phyloP scores from a whole-genome alignment of 164 flowering plant genomes.

The Euptelea pleiosperma region DNA sequence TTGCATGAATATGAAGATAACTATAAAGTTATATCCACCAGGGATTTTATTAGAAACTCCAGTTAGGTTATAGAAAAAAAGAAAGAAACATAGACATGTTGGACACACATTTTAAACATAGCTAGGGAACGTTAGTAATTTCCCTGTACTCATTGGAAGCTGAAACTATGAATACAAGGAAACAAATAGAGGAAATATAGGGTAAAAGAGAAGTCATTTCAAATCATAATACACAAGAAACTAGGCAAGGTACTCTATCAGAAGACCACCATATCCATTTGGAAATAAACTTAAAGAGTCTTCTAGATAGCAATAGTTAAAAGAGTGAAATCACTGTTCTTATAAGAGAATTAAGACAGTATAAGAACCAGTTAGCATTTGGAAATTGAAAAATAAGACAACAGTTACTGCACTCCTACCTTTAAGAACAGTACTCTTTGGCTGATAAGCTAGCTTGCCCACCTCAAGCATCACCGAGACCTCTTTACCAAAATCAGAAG shows the following conservation, averaged over 20 bases:
- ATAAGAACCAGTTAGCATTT: not conserved
- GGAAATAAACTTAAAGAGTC: too few species aligned
- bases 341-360: too few species aligned
- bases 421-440: constrained; percentile 41
- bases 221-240: too few species aligned
- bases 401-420: constrained; percentile 38
- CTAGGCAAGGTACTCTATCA: too few species aligned
- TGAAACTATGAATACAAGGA: not conserved
- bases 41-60: not conserved
- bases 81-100: not conserved
- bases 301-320: too few species aligned
- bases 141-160: not conserved
- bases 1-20: not conserved
- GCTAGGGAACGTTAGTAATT: too few species aligned
- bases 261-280: too few species aligned
- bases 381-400: not conserved
- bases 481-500: constrained; percentile 70
- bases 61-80: not conserved
- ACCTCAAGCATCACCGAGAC: constrained; percentile 80
- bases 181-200: not conserved
- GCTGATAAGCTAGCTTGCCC: constrained; percentile 69
- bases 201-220: not conserved
- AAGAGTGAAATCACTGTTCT: too few species aligned
- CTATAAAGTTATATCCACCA: not conserved
- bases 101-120: too few species aligned